These are phyloP conservation scores for Arachis monticola DNA, from an alignment of 331 rosid genomes.

Conservation along the genomic window DNA sequence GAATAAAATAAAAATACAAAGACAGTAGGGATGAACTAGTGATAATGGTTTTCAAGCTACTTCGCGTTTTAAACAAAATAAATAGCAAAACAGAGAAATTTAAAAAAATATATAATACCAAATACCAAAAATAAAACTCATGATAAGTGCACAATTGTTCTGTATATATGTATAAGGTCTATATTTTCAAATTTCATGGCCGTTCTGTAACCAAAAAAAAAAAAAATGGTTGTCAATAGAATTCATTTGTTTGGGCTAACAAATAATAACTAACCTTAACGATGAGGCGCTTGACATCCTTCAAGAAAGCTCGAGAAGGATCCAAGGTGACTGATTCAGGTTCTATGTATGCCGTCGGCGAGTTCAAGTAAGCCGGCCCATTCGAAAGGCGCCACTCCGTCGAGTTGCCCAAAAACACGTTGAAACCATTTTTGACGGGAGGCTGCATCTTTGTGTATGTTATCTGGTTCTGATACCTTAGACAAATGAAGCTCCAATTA, in stretches of 20 bases:
- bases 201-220: no score
- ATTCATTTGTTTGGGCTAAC: neutral
- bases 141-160: neutral
- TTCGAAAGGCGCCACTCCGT: constrained; percentile 15
- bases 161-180: no score
- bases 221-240: neutral
- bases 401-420: neutral
- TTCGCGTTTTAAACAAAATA: no score
- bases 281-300: constrained; percentile 22
- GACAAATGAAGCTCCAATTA: neutral
- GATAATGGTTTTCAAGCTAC: no score
- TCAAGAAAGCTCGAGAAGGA: constrained; percentile 28
- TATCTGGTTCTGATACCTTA: no score
- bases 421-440: neutral
- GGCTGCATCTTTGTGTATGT: constrained; percentile 8
- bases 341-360: neutral
- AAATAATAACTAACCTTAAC: constrained; percentile 24
- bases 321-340: constrained; percentile 10
- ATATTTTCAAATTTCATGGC: no score
- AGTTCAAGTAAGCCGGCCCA: constrained; percentile 19
- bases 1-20: no score
- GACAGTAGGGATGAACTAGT: no score
- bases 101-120: no score
- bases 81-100: no score
- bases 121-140: no score